Percentiles rank a stretch among this genome's conserved stretches.
These are phyloP conservation scores for Phylloporus gajari DNA, from an alignment of 1,284 basidiomycete species.

Conservation along the genomic window DNA sequence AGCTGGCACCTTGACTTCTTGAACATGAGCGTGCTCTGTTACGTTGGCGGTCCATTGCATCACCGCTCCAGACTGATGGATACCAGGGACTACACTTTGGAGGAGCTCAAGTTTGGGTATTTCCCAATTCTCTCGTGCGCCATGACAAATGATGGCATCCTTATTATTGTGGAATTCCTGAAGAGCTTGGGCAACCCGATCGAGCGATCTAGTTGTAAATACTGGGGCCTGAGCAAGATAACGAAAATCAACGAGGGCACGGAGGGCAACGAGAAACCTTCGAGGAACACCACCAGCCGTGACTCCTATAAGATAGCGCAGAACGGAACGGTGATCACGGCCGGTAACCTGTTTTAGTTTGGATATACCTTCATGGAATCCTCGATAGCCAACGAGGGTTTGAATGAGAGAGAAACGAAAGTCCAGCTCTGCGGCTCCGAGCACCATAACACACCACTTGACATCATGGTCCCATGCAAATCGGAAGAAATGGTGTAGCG, in stretches of 20 bases:
- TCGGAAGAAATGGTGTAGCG: too few species aligned
- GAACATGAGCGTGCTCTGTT: slow-evolving; percentile 9
- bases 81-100: slow-evolving; percentile 27
- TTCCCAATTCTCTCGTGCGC: neutral
- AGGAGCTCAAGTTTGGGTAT: slow-evolving; percentile 40
- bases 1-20: too few species aligned
- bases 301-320: neutral
- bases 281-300: neutral
- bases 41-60: slow-evolving; percentile 9
- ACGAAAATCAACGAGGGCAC: too few species aligned
- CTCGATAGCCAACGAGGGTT: neutral
- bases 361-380: neutral
- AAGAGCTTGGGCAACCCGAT: slow-evolving; percentile 2
- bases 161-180: slow-evolving; percentile 21
- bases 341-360: too few species aligned
- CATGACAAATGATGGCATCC: slow-evolving; percentile 3
- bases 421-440: neutral
- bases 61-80: too few species aligned
- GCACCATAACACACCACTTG: neutral
- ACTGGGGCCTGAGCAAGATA: slow-evolving; percentile 18
- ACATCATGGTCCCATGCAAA: neutral
- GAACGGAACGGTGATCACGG: neutral
- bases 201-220: slow-evolving; percentile 6
- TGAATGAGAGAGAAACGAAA: neutral
- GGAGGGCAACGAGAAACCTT: slow-evolving; percentile 12